Evolutionary conservation across 176 grass and related monocot genomes (phyloP), one percentile per base, ranked within the genome.

Genomic region (Puya raimondii): DNA sequence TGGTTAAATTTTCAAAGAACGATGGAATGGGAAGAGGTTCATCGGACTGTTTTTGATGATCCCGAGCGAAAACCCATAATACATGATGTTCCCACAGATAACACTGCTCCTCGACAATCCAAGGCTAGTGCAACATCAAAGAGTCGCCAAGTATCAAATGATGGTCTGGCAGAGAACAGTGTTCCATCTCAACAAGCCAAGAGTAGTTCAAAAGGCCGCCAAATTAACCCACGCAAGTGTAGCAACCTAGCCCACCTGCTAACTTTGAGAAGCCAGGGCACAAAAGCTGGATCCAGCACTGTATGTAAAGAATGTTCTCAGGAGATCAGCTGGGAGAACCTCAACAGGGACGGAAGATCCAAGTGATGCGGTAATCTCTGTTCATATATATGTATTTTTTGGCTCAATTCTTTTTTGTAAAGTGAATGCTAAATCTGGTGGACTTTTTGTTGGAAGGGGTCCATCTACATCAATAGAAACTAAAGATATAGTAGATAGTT

Each of bases 281-380:
- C 85, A 20, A 92, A 99, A 76, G 77, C 86, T 47, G 89, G 94
- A 47, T 85, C 50, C 85, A 99, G 77, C 49, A 90, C 87, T 11
- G 82, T 72, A 29, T 99, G 94, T 33, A n/a, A 56, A 1, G 80
- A 90, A 69, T 99, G 94, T 79, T 74, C 83, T 23, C 94, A 99
- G 56, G 89, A 80, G 63, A 99, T 99, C 54, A 78, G 87, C 51
- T 99, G 94, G 94, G 89, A 99, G 84, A 86, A 79, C 50, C 84
- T 99, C 13, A 96, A 92, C 58, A 84, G 88, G 59, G 89, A 88
- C 58, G 84, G 93, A 68, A 88, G 61, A 47, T 64, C 76, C 25
- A 89, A 72, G 66, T 93, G 82, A 99, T 16, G 53, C 18, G 11
- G 50, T 68, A 54, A 29, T 47, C 1, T 61, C 16, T 61, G 56